phyloP scores from a whole-genome alignment of 352 stramenopile genomes.

The Phytophthora foliorum region DNA sequence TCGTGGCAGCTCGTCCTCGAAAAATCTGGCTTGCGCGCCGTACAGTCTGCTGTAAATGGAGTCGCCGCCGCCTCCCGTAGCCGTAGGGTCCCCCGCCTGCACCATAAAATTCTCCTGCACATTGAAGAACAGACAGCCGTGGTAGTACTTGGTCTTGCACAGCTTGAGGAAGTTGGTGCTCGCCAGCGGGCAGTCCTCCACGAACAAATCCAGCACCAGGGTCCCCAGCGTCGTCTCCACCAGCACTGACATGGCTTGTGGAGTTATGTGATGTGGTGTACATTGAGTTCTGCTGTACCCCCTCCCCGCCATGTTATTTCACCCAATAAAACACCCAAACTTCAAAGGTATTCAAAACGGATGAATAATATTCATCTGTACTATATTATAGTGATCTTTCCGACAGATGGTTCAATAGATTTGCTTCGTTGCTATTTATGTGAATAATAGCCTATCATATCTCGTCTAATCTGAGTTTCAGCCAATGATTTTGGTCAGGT shows the following conservation, averaged over 20 bases:
- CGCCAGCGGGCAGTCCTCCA: slow-evolving; percentile 84
- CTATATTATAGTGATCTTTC: too few species aligned
- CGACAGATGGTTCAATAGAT: too few species aligned
- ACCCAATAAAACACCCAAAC: too few species aligned
- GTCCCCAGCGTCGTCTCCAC: slow-evolving; percentile 93
- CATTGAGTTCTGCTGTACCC: too few species aligned
- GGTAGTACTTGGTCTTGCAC: slow-evolving; percentile 96
- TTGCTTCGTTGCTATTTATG: too few species aligned
- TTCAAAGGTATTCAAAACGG: too few species aligned
- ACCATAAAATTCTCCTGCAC: slow-evolving; percentile 97
- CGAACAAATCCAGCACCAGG: slow-evolving; percentile 94
- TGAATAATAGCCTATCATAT: too few species aligned
- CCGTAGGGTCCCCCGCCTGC: slow-evolving; percentile 91
- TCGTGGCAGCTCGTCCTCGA: slow-evolving; percentile 78
- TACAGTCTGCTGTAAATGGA: slow-evolving; percentile 97
- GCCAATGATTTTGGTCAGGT: too few species aligned
- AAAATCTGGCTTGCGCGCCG: slow-evolving; percentile 73
- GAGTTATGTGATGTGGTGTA: not conserved
- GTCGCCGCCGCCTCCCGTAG: slow-evolving; percentile 94
- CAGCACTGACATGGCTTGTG: slow-evolving; percentile 90
- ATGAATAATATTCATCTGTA: too few species aligned
- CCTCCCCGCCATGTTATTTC: too few species aligned
- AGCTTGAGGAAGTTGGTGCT: slow-evolving; percentile 96
- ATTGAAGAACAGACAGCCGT: slow-evolving; percentile 96
- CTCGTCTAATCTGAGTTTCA: too few species aligned